Conservation (phyloP, 345 rosid genomes). For the Triadica sebifera region DNA sequence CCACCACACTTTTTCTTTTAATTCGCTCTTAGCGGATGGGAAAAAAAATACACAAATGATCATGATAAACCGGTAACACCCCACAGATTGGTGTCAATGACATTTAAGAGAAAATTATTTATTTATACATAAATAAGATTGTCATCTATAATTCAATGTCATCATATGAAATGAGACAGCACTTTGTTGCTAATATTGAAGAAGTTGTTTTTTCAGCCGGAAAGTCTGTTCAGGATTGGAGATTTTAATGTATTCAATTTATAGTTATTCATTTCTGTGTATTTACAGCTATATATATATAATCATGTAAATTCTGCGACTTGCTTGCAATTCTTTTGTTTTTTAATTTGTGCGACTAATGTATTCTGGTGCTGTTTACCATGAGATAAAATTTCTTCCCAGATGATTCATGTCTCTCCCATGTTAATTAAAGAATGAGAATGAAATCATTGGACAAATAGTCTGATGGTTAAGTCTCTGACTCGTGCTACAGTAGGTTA, state of each 20-base stretch:
- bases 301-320: background rate
- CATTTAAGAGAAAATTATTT: background rate
- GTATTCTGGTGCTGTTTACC: no score
- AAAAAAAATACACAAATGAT: background rate
- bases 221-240: background rate
- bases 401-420: no score
- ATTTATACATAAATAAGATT: background rate
- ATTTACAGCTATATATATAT: background rate
- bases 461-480: no score
- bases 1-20: background rate
- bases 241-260: background rate
- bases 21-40: no score
- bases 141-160: slow-evolving; percentile 4
- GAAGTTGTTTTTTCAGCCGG: background rate
- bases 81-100: background rate
- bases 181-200: no score
- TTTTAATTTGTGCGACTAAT: no score
- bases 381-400: no score
- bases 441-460: no score
- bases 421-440: no score
- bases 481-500: no score
- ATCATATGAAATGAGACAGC: background rate
- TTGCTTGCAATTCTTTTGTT: background rate
- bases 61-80: background rate
- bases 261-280: background rate